Evolutionary conservation across 495 filamentous ascomycete species (phyloP).

Genomic region (Xylaria scruposa): DNA sequence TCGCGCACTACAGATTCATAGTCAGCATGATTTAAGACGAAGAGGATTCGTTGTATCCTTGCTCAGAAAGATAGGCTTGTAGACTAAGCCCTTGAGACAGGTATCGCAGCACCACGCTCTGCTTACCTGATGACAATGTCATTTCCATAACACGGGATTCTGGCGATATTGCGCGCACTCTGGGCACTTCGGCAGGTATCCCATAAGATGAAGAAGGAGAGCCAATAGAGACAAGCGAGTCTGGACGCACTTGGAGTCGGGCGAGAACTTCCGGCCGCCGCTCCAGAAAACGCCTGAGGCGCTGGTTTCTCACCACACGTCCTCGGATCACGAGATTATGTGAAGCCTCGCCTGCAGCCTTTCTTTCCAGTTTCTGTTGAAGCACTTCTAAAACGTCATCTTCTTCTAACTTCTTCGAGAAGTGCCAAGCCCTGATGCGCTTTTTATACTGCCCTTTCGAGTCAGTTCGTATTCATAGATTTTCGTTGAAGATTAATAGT

Average conservation of each 20-base stretch:
- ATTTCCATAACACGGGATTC: slow-evolving; percentile 26
- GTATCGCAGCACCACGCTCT: neutral
- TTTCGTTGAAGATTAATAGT: neutral
- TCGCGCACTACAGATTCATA: slow-evolving; percentile 19
- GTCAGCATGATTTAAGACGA: slow-evolving; percentile 17
- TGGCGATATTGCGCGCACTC: slow-evolving; percentile 21
- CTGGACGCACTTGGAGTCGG: slow-evolving; percentile 20
- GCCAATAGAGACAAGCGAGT: neutral
- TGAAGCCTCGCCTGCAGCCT: slow-evolving; percentile 25
- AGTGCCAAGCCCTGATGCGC: slow-evolving; percentile 29
- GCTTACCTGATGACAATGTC: slow-evolving; percentile 28
- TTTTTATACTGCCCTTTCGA: slow-evolving; percentile 26
- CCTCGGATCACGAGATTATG: slow-evolving; percentile 22
- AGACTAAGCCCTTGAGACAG: neutral
- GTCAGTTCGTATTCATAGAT: slow-evolving; percentile 8
- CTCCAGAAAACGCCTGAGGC: slow-evolving; percentile 27
- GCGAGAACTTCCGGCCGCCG: slow-evolving; percentile 25
- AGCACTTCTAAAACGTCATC: slow-evolving; percentile 27
- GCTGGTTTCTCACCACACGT: slow-evolving; percentile 29
- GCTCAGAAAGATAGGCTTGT: neutral
- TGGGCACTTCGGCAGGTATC: slow-evolving; percentile 8
- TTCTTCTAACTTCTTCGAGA: slow-evolving; percentile 30
- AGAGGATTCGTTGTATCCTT: neutral
- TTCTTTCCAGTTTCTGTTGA: slow-evolving; percentile 25
- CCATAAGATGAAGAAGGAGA: slow-evolving; percentile 15